A percentile compares a stretch with the other conserved stretches of the same genome.
These are phyloP conservation scores for Emericellopsis cladophorae DNA, from an alignment of 2,329 filamentous ascomycete genomes.

Conservation along the genomic window DNA sequence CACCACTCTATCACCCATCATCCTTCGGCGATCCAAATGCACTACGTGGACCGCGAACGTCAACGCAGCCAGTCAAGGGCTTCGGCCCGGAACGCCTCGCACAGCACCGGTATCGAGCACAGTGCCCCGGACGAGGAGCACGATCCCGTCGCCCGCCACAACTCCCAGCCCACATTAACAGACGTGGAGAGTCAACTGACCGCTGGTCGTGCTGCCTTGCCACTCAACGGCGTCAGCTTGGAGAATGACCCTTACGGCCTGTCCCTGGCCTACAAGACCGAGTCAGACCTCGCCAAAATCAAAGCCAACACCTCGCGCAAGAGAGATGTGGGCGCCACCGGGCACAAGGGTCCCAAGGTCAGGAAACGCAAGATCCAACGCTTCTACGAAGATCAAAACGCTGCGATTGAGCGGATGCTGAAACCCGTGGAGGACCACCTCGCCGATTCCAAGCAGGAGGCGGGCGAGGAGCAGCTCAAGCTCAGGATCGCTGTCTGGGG, in stretches of 20 bases:
- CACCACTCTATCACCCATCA: conserved; percentile 28
- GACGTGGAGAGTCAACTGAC: conserved; percentile 38
- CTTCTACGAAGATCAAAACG: conserved; percentile 88
- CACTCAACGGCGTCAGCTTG: conserved; percentile 40
- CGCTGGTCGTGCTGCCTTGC: conserved; percentile 16
- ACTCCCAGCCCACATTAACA: conserved; percentile 14
- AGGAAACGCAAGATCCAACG: conserved; percentile 45
- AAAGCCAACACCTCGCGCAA: conserved; percentile 71
- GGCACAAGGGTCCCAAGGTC: conserved; percentile 3
- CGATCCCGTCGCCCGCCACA: conserved; percentile 28
- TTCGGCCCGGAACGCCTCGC: conserved; percentile 6
- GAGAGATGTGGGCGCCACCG: conserved; percentile 34
- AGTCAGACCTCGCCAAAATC: conserved; percentile 64
- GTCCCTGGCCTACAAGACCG: conserved; percentile 63
- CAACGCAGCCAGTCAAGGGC: conserved; percentile 15
- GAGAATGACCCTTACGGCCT: conserved; percentile 76
- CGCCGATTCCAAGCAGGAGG: conserved; percentile 66
- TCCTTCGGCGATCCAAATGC: conserved; percentile 29
- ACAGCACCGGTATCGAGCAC: conserved; percentile 32
- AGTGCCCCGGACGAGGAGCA: conserved; percentile 16
- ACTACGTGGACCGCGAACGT: conserved; percentile 23
- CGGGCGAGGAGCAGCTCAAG: conserved; percentile 68
- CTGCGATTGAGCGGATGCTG: conserved; percentile 81
- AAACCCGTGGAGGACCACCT: conserved; percentile 90
- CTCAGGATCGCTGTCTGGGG: conserved; percentile 54